Evolutionary conservation across 331 rosid genomes (phyloP).

Genomic region (Acacia pycnantha): DNA sequence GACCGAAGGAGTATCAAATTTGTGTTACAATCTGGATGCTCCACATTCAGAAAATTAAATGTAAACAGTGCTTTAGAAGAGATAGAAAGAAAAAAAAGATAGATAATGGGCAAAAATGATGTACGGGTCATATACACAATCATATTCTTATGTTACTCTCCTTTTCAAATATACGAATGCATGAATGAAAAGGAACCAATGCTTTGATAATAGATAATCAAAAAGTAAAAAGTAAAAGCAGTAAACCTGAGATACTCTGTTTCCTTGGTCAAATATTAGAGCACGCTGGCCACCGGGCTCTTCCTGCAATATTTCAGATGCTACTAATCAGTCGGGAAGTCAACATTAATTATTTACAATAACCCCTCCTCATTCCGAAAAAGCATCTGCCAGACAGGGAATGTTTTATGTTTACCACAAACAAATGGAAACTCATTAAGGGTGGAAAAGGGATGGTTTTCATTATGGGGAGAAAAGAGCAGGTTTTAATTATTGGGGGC

Average conservation of each 20-base stretch:
- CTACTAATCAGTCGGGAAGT: conserved; percentile 2
- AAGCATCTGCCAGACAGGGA: background rate
- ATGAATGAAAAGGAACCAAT: background rate
- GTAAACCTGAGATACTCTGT: conserved; percentile 89
- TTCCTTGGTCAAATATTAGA: conserved; percentile 92
- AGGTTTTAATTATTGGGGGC: background rate
- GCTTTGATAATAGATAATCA: background rate
- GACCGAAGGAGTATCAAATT: background rate
- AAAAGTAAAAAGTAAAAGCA: background rate
- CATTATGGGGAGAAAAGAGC: background rate
- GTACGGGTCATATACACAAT: background rate
- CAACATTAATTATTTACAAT: background rate
- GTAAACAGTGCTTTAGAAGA: background rate
- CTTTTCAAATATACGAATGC: background rate
- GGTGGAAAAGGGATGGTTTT: no score
- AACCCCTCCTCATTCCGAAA: background rate
- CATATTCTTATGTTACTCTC: background rate
- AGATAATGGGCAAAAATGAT: background rate
- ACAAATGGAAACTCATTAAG: background rate
- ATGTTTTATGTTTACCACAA: background rate
- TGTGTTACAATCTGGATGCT: background rate
- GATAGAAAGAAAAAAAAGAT: background rate
- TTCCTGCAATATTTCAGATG: conserved; percentile 56
- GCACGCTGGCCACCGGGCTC: conserved; percentile 99
- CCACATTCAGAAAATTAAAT: background rate